A percentile compares a stretch with the other conserved stretches of the same genome.
phyloP scores from a whole-genome alignment of 2,329 filamentous ascomycete species.

The Trichoderma semiorbis region DNA sequence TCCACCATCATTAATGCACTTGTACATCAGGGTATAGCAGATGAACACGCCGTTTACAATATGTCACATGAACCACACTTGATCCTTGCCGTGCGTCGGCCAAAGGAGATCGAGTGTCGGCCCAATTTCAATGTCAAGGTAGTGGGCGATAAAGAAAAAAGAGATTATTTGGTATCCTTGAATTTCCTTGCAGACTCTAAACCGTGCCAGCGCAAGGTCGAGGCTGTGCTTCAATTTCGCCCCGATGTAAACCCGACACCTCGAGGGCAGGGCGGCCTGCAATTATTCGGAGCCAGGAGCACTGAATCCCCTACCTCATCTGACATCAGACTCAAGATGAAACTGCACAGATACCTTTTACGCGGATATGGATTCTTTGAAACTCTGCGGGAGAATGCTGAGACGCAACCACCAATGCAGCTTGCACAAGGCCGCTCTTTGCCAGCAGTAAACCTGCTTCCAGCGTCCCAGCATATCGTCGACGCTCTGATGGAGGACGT shows the following conservation, averaged over 20 bases:
- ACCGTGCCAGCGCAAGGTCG: neutral
- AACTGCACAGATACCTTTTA: conserved; percentile 17
- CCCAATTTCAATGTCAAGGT: neutral
- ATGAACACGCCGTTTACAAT: neutral
- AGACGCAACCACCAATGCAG: neutral
- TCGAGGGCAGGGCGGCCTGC: neutral
- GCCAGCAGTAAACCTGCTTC: conserved; percentile 7
- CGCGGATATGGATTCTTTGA: conserved; percentile 11
- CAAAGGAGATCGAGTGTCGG: neutral
- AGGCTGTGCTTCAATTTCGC: neutral
- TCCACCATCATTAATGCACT: neutral
- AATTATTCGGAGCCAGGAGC: neutral
- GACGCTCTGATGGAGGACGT: conserved; percentile 11
- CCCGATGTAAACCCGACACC: neutral
- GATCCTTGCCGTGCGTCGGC: neutral
- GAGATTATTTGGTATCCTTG: neutral
- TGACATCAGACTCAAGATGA: neutral
- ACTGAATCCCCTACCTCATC: neutral
- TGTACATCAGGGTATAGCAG: neutral
- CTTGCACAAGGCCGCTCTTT: neutral
- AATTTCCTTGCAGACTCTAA: neutral
- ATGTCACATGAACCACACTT: neutral
- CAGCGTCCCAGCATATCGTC: neutral
- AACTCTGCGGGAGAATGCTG: neutral
- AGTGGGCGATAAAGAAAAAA: neutral